Evolutionary conservation across 2,329 filamentous ascomycete species (phyloP).

Genomic region (Xylaria sp.): DNA sequence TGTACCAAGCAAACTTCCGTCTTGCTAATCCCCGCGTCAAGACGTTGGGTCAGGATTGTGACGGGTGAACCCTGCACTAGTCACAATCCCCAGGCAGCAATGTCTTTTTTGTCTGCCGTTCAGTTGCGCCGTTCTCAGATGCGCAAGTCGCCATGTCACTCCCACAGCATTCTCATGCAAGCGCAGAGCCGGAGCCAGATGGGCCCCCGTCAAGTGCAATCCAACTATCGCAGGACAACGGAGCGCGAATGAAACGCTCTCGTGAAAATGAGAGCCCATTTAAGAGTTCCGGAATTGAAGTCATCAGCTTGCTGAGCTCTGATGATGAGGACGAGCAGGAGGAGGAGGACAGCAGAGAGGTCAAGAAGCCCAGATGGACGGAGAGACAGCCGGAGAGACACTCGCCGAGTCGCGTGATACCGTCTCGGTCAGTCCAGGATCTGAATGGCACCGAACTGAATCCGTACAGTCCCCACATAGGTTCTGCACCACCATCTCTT

Average conservation of each 20-base stretch:
- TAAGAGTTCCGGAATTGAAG: conserved; percentile 5
- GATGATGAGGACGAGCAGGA: conserved; percentile 1
- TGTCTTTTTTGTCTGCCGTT: no score
- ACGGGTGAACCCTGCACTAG: no score
- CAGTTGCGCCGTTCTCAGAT: no score
- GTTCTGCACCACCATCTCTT: no score
- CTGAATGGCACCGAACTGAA: no score
- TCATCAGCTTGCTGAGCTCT: conserved; percentile 13
- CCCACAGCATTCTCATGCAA: not conserved
- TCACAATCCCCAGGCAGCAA: no score
- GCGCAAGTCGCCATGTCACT: no score
- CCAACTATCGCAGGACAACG: not conserved
- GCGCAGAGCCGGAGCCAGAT: not conserved
- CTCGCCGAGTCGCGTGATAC: not conserved
- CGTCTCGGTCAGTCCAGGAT: not conserved
- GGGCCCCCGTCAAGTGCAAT: not conserved
- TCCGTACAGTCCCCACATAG: no score
- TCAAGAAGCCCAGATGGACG: not conserved
- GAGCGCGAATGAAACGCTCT: conserved; percentile 7
- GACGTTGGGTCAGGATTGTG: no score
- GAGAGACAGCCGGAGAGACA: not conserved
- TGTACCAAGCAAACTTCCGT: no score
- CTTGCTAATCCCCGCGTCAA: no score
- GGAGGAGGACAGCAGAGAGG: not conserved
- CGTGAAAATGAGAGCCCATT: not conserved